Percentiles rank a stretch among this genome's conserved stretches.
These are phyloP conservation scores for Backusella circina DNA, from an alignment of 192 early-diverging fungal genomes.

Conservation along the genomic window DNA sequence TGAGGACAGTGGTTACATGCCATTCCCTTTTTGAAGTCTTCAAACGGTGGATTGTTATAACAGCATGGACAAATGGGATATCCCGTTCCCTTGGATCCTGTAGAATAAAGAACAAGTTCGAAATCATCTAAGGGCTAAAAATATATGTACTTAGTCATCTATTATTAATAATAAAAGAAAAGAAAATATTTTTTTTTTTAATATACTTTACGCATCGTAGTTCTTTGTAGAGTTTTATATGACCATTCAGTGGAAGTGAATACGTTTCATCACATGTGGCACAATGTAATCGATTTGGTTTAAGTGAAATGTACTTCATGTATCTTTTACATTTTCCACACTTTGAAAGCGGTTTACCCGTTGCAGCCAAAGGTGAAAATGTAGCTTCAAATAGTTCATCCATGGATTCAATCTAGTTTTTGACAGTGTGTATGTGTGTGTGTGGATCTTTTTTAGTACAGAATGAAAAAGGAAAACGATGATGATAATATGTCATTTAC, in stretches of 20 bases:
- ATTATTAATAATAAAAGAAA: neutral
- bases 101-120: slow-evolving; percentile 50
- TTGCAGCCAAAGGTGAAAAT: slow-evolving; percentile 45
- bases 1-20: slow-evolving; percentile 51
- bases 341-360: slow-evolving; percentile 43
- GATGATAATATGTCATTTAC: no score
- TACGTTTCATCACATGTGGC: slow-evolving; percentile 50
- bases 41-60: slow-evolving; percentile 55
- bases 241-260: slow-evolving; percentile 43
- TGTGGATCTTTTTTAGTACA: neutral
- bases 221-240: slow-evolving; percentile 44
- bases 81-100: slow-evolving; percentile 55
- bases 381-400: slow-evolving; percentile 53
- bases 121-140: slow-evolving; percentile 48
- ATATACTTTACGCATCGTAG: slow-evolving; percentile 31
- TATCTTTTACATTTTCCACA: slow-evolving; percentile 51
- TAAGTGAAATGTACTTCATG: slow-evolving; percentile 45
- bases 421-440: no score
- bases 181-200: neutral
- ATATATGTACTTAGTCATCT: neutral
- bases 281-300: slow-evolving; percentile 46
- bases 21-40: slow-evolving; percentile 43
- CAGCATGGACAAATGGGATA: slow-evolving; percentile 49
- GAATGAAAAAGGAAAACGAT: neutral
- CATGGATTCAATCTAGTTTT: slow-evolving; percentile 35